Percentiles rank a stretch among this genome's conserved stretches.
phyloP scores from a whole-genome alignment of 2,329 filamentous ascomycete species.

The Venturia asperata region DNA sequence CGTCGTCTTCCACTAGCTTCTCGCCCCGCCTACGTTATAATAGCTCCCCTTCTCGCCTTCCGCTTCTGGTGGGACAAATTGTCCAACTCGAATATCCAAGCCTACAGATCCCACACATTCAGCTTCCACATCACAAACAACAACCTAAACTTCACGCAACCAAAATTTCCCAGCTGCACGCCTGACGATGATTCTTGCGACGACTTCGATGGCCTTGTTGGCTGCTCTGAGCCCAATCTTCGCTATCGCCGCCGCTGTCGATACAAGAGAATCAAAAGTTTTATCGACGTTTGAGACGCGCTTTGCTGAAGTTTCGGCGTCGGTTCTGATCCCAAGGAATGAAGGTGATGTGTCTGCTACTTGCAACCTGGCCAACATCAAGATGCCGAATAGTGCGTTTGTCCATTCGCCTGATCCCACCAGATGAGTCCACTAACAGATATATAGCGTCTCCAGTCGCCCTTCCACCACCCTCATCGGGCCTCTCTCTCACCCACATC shows the following conservation, averaged over 20 bases:
- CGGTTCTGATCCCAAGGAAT: not conserved
- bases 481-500: constrained; percentile 64
- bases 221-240: constrained; percentile 8
- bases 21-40: not conserved
- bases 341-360: not conserved
- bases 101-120: not conserved
- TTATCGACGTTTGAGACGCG: constrained; percentile 6
- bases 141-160: not conserved
- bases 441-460: constrained; percentile 3
- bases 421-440: not conserved
- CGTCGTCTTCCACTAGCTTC: not conserved
- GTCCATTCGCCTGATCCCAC: not conserved
- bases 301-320: constrained; percentile 11
- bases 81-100: not conserved
- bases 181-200: constrained; percentile 2
- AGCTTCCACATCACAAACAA: not conserved
- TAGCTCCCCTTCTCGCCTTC: not conserved
- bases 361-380: not conserved
- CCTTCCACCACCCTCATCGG: constrained; percentile 54
- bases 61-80: not conserved
- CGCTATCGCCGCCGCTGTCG: constrained; percentile 3
- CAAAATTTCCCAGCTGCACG: not conserved
- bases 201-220: not conserved
- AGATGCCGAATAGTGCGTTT: constrained; percentile 11
- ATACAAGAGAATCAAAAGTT: constrained; percentile 8